Base-by-base conservation (phyloP, 2,329 filamentous ascomycete genomes). In the Aspergillus proliferans region DNA sequence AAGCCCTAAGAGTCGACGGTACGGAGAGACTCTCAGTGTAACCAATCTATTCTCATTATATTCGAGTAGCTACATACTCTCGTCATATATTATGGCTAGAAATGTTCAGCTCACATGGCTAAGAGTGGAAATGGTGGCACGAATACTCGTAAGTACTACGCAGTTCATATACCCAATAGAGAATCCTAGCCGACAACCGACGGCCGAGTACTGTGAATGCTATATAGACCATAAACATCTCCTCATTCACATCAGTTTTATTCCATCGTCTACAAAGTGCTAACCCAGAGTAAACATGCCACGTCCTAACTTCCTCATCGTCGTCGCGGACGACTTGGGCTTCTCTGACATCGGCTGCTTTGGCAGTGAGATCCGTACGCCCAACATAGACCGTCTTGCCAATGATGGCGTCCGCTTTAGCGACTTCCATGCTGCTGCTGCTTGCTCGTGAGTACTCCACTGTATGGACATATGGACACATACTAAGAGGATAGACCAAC, bases 391-490 rank as follows among this genome's bases (percentile, higher is more conserved):
- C 64, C 76, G 74, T 34, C 63, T 81, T 3, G 73, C 77, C 2
- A 45, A 45, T 2, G 66, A 71, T 64, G 76, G 81, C 26, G 64
- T 85, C 18, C 76, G 81, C 4, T 82, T 84, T 58, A 84, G 81
- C 0, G 79, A 84, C 56, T 85, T 83, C 63, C 82, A 85, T 58
- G 78, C 81, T 1, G 82, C 83, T 0, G 78, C 81, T 2, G 82
- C 82, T 45, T 85, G 81, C 65, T 84, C 81, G 45, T 69, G 47
- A 43, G 65, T 58, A 19, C 14, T 36, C 14, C 12, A 15, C 22
- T 18, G 8, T 5, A 15, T 19, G 18, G 3, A 12, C 18, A 42
- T 6, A 33, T 47, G 28, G 18, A 30, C 6, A 18, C 18, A 30
- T 14, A 8, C 18, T 50, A 42, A 52, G 18, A 28, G 8, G 7